These are phyloP conservation scores for Piper longum DNA, from an alignment of 164 flowering plant species.

Conservation along the genomic window DNA sequence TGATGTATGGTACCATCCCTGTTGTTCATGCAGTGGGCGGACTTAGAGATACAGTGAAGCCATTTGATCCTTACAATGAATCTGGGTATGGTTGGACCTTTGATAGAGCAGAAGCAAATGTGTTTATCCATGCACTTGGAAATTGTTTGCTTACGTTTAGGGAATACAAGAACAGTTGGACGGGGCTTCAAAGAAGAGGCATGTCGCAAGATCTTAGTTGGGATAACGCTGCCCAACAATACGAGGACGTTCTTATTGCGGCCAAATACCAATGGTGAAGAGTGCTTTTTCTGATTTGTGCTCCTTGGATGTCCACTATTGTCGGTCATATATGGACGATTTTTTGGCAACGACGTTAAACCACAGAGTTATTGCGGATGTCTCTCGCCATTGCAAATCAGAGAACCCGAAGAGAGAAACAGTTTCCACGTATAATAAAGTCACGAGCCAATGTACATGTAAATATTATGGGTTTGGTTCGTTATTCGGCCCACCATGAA, in stretches of 20 bases:
- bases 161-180: conserved; percentile 81
- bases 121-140: conserved; percentile 63
- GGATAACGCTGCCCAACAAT: conserved; percentile 80
- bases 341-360: too few species aligned
- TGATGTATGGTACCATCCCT: conserved; percentile 87
- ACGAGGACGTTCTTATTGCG: conserved; percentile 85
- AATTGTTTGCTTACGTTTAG: conserved; percentile 70
- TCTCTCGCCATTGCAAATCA: too few species aligned
- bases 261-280: conserved; percentile 95
- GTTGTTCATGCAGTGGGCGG: conserved; percentile 98
- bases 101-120: conserved; percentile 5
- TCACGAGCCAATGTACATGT: too few species aligned
- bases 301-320: too few species aligned
- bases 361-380: too few species aligned
- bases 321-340: too few species aligned
- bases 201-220: conserved; percentile 91
- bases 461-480: too few species aligned
- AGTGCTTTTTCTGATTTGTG: too few species aligned
- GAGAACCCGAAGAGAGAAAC: too few species aligned
- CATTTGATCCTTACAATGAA: conserved; percentile 62
- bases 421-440: too few species aligned
- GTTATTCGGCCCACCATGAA: too few species aligned
- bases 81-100: conserved; percentile 93
- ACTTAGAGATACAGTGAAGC: conserved; percentile 78
- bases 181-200: conserved; percentile 73